Conservation (phyloP, 1,284 basidiomycete species). For the Xanthoconium separans region DNA sequence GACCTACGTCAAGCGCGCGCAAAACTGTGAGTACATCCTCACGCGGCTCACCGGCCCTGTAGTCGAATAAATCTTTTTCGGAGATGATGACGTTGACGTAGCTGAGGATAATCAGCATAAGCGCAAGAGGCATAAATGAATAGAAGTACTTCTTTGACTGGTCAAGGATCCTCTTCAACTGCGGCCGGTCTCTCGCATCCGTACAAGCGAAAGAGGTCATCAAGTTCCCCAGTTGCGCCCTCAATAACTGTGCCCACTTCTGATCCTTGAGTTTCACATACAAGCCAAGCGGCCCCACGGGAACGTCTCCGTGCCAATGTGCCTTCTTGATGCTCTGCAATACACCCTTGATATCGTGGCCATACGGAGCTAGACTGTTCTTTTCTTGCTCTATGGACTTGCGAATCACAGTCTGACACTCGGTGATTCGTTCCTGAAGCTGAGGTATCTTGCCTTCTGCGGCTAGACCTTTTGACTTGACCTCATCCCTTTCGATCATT, state of each 20-base stretch:
- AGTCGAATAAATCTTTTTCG: slow-evolving; percentile 78
- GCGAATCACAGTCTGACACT: slow-evolving; percentile 47
- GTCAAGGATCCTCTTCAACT: slow-evolving; percentile 64
- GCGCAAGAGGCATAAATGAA: background rate
- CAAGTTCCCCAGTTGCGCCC: slow-evolving; percentile 58
- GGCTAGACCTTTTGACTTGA: slow-evolving; percentile 35
- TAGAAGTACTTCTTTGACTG: slow-evolving; percentile 56
- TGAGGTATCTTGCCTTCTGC: slow-evolving; percentile 34
- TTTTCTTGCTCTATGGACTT: slow-evolving; percentile 48
- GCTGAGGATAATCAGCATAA: slow-evolving; percentile 29
- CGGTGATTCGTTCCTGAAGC: slow-evolving; percentile 40
- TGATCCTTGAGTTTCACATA: slow-evolving; percentile 77
- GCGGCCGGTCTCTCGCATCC: slow-evolving; percentile 62
- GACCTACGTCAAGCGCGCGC: slow-evolving; percentile 76
- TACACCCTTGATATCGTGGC: slow-evolving; percentile 61
- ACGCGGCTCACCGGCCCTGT: slow-evolving; percentile 63
- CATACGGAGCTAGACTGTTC: slow-evolving; percentile 62
- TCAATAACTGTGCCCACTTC: slow-evolving; percentile 68
- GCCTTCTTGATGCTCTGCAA: slow-evolving; percentile 53
- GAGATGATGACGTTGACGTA: slow-evolving; percentile 60
- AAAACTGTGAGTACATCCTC: slow-evolving; percentile 69
- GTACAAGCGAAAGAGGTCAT: slow-evolving; percentile 82
- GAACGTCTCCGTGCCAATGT: slow-evolving; percentile 67
- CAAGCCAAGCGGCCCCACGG: slow-evolving; percentile 86
- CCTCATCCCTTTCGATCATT: slow-evolving; percentile 30